Evolutionary conservation across 2,329 filamentous ascomycete species (phyloP).

Genomic region (Penicillium sp.): DNA sequence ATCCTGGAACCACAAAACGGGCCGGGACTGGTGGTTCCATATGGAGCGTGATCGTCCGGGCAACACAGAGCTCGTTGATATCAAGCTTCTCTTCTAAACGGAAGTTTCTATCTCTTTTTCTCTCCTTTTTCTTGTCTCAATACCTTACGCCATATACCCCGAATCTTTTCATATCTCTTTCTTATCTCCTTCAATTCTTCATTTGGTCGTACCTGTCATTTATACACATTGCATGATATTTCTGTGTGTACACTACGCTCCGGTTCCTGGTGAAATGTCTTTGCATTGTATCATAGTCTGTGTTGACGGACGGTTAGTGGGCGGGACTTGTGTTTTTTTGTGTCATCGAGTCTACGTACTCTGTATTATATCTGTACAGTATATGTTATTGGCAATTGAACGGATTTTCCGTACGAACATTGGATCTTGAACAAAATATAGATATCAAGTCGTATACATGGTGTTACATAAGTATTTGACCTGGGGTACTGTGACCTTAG

Average conservation of each 20-base stretch:
- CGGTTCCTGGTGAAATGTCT: neutral
- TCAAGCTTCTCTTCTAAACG: slow-evolving; percentile 38
- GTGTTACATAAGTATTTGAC: too few species aligned
- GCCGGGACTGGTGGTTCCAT: slow-evolving; percentile 49
- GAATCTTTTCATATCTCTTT: slow-evolving; percentile 22
- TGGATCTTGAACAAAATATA: too few species aligned
- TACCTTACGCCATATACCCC: slow-evolving; percentile 25
- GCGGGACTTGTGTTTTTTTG: slow-evolving; percentile 5
- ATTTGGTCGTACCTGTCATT: neutral
- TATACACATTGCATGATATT: neutral
- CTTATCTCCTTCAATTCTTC: slow-evolving; percentile 8
- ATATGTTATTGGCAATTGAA: slow-evolving; percentile 8
- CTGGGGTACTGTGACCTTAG: too few species aligned
- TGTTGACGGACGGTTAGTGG: slow-evolving; percentile 4
- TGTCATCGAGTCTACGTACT: slow-evolving; percentile 12
- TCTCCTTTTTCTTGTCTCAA: slow-evolving; percentile 10
- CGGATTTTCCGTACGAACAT: neutral
- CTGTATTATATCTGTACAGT: slow-evolving; percentile 17
- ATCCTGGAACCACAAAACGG: slow-evolving; percentile 46
- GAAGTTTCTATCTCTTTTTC: neutral
- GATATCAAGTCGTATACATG: too few species aligned
- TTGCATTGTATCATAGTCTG: slow-evolving; percentile 9
- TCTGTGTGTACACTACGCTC: neutral
- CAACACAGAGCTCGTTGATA: slow-evolving; percentile 34
- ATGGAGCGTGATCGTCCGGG: slow-evolving; percentile 45